Conservation (phyloP, 306 rosid species). For the Acmispon strigosus region DNA sequence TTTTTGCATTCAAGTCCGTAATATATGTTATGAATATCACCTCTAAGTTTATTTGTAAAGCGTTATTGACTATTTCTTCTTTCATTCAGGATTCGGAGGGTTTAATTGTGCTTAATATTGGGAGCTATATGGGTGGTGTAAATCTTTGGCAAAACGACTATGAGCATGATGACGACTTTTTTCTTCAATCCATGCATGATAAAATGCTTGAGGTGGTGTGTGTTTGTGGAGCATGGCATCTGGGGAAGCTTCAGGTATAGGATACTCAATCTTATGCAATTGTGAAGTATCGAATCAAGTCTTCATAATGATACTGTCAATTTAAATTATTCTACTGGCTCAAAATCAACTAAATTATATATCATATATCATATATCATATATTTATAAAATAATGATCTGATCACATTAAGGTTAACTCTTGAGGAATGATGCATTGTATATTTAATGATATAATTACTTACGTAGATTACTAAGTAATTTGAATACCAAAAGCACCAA, state of each 20-base stretch:
- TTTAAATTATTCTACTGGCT: constrained; percentile 7
- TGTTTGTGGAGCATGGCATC: constrained; percentile 82
- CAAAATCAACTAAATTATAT: neutral
- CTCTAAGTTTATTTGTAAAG: constrained; percentile 9
- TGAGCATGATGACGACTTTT: constrained; percentile 56
- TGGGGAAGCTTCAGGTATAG: constrained; percentile 73
- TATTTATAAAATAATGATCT: neutral
- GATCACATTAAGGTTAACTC: neutral
- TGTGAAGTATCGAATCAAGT: constrained; percentile 11
- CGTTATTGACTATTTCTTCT: neutral
- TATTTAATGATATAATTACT: neutral
- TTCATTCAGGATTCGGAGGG: constrained; percentile 62
- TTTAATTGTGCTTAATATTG: constrained; percentile 72
- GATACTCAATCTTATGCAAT: neutral
- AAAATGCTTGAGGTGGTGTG: constrained; percentile 68
- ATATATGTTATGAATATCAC: neutral
- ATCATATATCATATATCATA: neutral
- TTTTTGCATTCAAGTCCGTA: neutral
- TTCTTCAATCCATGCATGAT: constrained; percentile 60
- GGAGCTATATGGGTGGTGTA: constrained; percentile 87
- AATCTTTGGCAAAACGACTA: constrained; percentile 75
- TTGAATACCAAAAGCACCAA: neutral
- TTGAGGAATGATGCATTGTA: neutral
- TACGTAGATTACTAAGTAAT: neutral
- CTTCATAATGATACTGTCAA: neutral